Conservation (phyloP, 257 asterid genomes). For the Solanum sitiens region DNA sequence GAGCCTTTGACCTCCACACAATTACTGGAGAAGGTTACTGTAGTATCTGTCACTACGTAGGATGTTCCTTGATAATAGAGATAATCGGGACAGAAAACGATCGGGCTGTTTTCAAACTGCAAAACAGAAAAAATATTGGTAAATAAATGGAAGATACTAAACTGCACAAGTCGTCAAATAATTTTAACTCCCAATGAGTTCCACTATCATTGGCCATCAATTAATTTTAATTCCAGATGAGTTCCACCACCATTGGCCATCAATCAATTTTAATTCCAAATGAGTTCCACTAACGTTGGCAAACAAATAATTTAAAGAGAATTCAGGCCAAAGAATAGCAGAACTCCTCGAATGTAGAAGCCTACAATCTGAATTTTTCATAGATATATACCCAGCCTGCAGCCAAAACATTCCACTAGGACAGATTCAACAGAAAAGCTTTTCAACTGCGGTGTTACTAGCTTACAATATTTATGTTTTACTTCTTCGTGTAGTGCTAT, state of each 20-base stretch:
- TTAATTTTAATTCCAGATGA: not conserved
- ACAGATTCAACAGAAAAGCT: not conserved
- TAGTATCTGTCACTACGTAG: constrained; percentile 20
- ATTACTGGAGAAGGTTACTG: constrained; percentile 47
- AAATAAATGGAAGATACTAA: not conserved
- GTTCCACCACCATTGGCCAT: not conserved
- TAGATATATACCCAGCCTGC: not conserved
- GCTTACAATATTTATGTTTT: not conserved
- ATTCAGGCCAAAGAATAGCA: not conserved
- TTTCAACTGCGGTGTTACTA: not conserved
- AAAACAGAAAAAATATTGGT: constrained; percentile 12
- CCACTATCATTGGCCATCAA: constrained; percentile 2
- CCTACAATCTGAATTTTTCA: not conserved
- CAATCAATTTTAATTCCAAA: not conserved
- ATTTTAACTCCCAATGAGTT: not conserved
- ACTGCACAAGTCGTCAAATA: constrained; percentile 7
- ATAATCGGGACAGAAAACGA: constrained; percentile 46
- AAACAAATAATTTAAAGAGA: not conserved
- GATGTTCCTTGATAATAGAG: constrained; percentile 24
- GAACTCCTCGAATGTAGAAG: not conserved
- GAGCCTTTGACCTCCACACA: constrained; percentile 43
- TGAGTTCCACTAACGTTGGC: not conserved
- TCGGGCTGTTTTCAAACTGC: constrained; percentile 38
- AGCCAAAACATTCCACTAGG: not conserved
- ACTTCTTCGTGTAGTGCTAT: not conserved